A percentile compares a stretch with the other conserved stretches of the same genome.
phyloP scores from a whole-genome alignment of 495 filamentous ascomycete species.

The Pseudotulostoma volvatum region DNA sequence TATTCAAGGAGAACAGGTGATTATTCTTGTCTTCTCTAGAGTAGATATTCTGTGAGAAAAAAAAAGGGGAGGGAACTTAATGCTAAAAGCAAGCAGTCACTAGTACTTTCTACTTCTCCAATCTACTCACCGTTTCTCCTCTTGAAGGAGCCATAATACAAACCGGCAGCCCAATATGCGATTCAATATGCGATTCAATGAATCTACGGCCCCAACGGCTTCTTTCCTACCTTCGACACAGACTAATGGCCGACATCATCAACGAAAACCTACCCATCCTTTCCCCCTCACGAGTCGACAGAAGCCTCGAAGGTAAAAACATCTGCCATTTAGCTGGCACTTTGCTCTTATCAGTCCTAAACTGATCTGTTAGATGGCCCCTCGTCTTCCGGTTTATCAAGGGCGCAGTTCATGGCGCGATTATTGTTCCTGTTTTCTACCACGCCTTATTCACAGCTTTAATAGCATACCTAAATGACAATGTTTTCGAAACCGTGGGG shows the following conservation, averaged over 20 bases:
- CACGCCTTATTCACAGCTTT: conserved; percentile 48
- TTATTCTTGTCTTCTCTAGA: conserved; percentile 3
- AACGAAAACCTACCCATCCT: conserved; percentile 22
- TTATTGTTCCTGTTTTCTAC: conserved; percentile 44
- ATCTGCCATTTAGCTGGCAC: not conserved
- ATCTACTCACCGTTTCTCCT: not conserved
- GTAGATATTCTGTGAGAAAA: not conserved
- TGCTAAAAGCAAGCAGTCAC: too few species aligned
- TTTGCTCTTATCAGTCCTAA: conserved; percentile 1
- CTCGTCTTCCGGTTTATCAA: conserved; percentile 61
- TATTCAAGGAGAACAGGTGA: conserved; percentile 9
- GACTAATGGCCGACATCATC: conserved; percentile 13
- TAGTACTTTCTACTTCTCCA: too few species aligned
- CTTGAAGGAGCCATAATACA: not conserved
- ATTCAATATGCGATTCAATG: conserved; percentile 13
- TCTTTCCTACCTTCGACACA: conserved; percentile 21
- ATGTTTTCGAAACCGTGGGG: conserved; percentile 37
- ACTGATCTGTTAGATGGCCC: conserved; percentile 43
- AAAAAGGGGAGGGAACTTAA: too few species aligned
- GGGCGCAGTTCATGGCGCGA: conserved; percentile 53
- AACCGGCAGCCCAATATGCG: not conserved
- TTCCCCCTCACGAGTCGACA: conserved; percentile 27
- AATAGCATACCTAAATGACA: conserved; percentile 45
- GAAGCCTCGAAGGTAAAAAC: conserved; percentile 38
- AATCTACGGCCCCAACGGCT: conserved; percentile 21